phyloP scores from a whole-genome alignment of 2,329 filamentous ascomycete genomes.

The Clarireedia hainanense region DNA sequence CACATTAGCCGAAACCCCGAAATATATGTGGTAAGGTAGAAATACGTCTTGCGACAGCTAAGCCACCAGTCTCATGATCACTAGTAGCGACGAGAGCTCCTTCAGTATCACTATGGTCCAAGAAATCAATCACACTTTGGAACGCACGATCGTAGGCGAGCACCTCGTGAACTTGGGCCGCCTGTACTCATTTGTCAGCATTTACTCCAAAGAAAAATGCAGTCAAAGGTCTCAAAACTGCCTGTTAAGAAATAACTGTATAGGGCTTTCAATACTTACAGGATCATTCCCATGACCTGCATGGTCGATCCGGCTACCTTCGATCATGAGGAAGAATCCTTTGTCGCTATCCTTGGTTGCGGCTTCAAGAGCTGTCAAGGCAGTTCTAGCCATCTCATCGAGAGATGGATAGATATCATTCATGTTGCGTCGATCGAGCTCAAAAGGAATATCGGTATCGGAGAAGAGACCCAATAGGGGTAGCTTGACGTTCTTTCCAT shows the following conservation, averaged over 20 bases:
- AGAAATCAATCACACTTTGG: constrained; percentile 73
- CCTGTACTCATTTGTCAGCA: not conserved
- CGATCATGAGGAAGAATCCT: constrained; percentile 98
- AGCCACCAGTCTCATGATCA: constrained; percentile 92
- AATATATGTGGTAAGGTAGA: not conserved
- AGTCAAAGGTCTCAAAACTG: no score
- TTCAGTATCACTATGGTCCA: constrained; percentile 63
- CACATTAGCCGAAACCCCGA: constrained; percentile 1
- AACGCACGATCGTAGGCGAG: constrained; percentile 92
- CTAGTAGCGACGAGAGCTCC: constrained; percentile 83
- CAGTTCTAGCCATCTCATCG: constrained; percentile 82
- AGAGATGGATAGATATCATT: constrained; percentile 78
- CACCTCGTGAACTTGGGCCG: constrained; percentile 82
- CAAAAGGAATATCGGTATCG: constrained; percentile 75
- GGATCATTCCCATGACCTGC: constrained; percentile 83
- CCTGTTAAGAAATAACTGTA: no score
- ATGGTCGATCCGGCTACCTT: constrained; percentile 93
- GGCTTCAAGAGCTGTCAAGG: constrained; percentile 68
- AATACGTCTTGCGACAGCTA: constrained; percentile 71
- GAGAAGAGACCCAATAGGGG: constrained; percentile 86
- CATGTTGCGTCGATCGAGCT: constrained; percentile 78
- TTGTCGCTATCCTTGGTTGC: constrained; percentile 79
- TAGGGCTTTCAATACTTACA: constrained; percentile 26
- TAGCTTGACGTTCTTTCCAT: constrained; percentile 54
- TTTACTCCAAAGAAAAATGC: not conserved